Percentiles rank a stretch among this genome's conserved stretches.
phyloP scores from a whole-genome alignment of 768 basidiomycete species.

The Phylloporus rhodoxanthus region DNA sequence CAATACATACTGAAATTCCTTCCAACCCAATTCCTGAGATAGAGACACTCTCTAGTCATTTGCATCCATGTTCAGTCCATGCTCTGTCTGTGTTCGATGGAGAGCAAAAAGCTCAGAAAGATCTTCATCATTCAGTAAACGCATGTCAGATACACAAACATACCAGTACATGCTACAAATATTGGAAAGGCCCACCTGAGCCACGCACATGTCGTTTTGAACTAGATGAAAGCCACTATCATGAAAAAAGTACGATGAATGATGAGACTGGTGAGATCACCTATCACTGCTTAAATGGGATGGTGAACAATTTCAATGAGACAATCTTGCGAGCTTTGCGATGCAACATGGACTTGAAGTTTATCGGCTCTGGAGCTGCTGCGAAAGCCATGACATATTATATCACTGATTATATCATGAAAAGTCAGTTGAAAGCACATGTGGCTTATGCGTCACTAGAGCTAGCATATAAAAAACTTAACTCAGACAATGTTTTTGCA shows the following conservation, averaged over 20 bases:
- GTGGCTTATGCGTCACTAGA: neutral
- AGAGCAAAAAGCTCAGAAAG: no score
- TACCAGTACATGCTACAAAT: neutral
- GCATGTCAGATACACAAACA: neutral
- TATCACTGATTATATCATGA: slow-evolving; percentile 34
- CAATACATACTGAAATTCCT: neutral
- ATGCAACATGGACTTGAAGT: neutral
- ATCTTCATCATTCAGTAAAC: neutral
- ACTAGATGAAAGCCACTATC: neutral
- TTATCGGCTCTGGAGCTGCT: slow-evolving; percentile 15
- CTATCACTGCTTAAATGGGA: neutral
- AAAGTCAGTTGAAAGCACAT: slow-evolving; percentile 3
- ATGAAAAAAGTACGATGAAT: neutral
- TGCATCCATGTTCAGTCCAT: no score
- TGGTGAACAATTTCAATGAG: neutral
- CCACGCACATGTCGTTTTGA: neutral
- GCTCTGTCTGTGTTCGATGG: no score
- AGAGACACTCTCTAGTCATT: no score
- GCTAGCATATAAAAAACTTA: neutral
- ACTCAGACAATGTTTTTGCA: no score
- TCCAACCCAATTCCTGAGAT: neutral
- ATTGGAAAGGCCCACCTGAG: neutral
- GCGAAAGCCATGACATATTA: slow-evolving; percentile 31
- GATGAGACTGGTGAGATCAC: neutral
- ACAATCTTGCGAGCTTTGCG: neutral